These are phyloP conservation scores for Centaurea solstitialis DNA, from an alignment of 129 eudicot species.

Conservation along the genomic window DNA sequence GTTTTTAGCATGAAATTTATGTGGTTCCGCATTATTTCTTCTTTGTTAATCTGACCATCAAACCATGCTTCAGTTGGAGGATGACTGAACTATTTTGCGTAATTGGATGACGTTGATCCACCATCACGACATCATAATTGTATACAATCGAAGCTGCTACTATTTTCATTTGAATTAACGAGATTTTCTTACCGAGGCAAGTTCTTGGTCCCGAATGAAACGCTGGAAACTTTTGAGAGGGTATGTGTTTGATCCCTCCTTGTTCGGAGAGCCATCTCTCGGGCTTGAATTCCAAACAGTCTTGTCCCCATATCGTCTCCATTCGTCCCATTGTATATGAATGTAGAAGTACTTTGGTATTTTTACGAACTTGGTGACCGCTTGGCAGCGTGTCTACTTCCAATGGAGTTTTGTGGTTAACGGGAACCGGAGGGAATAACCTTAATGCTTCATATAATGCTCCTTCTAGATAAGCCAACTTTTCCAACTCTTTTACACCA, in stretches of 20 bases:
- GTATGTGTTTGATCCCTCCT: slow-evolving; percentile 50
- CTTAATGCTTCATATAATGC: slow-evolving; percentile 61
- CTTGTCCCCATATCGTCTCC: slow-evolving; percentile 66
- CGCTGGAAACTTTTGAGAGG: slow-evolving; percentile 54
- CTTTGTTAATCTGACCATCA: slow-evolving; percentile 37
- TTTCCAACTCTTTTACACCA: slow-evolving; percentile 18
- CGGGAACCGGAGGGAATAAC: slow-evolving; percentile 56
- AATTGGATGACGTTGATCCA: slow-evolving; percentile 64
- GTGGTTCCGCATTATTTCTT: neutral
- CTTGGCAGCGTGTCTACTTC: slow-evolving; percentile 54
- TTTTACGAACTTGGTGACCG: slow-evolving; percentile 44
- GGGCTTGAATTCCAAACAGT: slow-evolving; percentile 58
- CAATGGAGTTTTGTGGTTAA: slow-evolving; percentile 40
- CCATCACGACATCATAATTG: slow-evolving; percentile 44
- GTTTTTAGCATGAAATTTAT: neutral
- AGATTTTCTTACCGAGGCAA: slow-evolving; percentile 53
- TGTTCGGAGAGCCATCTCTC: slow-evolving; percentile 53
- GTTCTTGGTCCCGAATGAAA: slow-evolving; percentile 64
- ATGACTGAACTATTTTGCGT: slow-evolving; percentile 56
- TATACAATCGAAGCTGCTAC: slow-evolving; percentile 56
- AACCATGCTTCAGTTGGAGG: slow-evolving; percentile 59
- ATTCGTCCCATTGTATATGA: slow-evolving; percentile 61
- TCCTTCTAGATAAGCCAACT: slow-evolving; percentile 49
- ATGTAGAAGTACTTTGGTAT: slow-evolving; percentile 50
- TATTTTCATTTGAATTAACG: slow-evolving; percentile 62